phyloP scores from a whole-genome alignment of 768 basidiomycete genomes.

The Pseudohyphozyma bogoriensis region DNA sequence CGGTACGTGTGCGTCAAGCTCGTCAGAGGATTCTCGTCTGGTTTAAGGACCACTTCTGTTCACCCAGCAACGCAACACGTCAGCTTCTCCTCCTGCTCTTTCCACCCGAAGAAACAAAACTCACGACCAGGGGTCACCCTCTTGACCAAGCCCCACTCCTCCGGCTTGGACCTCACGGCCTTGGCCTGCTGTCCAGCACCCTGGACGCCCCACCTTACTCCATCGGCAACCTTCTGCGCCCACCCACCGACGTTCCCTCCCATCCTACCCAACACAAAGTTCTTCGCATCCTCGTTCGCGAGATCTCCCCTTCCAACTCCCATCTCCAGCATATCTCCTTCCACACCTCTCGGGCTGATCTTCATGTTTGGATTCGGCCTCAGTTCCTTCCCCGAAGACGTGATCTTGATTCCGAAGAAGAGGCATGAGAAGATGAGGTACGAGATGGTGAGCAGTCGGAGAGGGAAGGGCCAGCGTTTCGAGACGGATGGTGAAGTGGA shows the following conservation, averaged over 20 bases:
- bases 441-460: conserved; percentile 22
- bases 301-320: not conserved
- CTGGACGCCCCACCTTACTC: not conserved
- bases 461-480: conserved; percentile 17
- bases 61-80: too few species aligned
- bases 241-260: not conserved
- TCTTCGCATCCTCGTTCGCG: not conserved
- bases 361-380: not conserved
- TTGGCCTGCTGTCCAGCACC: not conserved
- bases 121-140: conserved; percentile 14
- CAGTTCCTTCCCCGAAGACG: not conserved
- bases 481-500: too few species aligned
- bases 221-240: not conserved
- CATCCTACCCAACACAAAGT: not conserved
- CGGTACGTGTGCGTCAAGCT: conserved; percentile 31
- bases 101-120: not conserved
- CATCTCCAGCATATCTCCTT: conserved; percentile 1
- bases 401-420: conserved; percentile 14
- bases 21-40: conserved; percentile 27
- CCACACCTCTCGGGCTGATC: conserved; percentile 8
- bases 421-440: conserved; percentile 29
- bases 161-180: not conserved
- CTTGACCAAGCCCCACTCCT: conserved; percentile 19
- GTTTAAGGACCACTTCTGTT: too few species aligned
- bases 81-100: not conserved